Evolutionary conservation across 2,329 filamentous ascomycete genomes (phyloP).

Genomic region (Talaromyces sp.): DNA sequence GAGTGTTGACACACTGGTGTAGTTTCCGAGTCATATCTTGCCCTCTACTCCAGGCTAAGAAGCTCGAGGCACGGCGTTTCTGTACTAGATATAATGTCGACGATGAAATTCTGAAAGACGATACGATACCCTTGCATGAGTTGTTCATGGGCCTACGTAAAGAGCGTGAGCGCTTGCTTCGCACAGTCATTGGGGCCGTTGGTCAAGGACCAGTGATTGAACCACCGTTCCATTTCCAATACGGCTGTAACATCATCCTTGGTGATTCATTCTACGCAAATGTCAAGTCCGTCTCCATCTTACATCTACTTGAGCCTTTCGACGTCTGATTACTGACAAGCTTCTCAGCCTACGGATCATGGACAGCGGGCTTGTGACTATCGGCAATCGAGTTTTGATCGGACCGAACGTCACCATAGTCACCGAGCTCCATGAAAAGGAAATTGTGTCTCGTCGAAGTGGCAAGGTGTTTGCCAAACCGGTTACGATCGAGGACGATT

Average conservation of each 20-base stretch:
- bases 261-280: constrained; percentile 58
- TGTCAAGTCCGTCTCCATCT: constrained; percentile 19
- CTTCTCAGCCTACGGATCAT: constrained; percentile 34
- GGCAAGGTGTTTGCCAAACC: constrained; percentile 47
- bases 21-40: constrained; percentile 18
- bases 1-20: not conserved
- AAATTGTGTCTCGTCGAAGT: constrained; percentile 43
- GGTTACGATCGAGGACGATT: constrained; percentile 45
- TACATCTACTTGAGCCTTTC: not conserved
- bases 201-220: constrained; percentile 46
- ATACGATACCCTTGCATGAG: constrained; percentile 16
- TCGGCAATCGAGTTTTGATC: constrained; percentile 50
- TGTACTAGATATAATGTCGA: constrained; percentile 20
- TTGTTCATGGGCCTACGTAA: constrained; percentile 16
- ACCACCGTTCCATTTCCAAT: constrained; percentile 60
- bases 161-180: constrained; percentile 18
- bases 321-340: not conserved
- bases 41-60: constrained; percentile 17
- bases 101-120: constrained; percentile 17
- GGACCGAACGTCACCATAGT: constrained; percentile 51
- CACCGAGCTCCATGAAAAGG: constrained; percentile 48
- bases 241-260: constrained; percentile 61
- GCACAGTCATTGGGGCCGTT: constrained; percentile 19
- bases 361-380: constrained; percentile 49
- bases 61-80: constrained; percentile 18